Evolutionary conservation across 1,284 basidiomycete species (phyloP).

Genomic region (Phenoliferia sp.): DNA sequence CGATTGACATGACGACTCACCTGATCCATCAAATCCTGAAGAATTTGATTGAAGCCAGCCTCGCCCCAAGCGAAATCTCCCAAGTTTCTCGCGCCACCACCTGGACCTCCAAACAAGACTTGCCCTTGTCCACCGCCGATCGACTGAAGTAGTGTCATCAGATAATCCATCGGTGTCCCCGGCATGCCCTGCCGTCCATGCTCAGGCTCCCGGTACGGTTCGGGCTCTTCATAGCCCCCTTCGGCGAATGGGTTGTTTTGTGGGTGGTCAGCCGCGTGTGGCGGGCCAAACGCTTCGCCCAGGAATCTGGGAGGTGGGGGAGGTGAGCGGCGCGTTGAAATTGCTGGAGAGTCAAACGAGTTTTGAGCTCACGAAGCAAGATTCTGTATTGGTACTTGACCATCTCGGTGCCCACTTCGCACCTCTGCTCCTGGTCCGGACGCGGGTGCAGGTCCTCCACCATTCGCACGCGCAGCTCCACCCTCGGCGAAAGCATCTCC

Average conservation of each 20-base stretch:
- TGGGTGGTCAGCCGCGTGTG: conserved; percentile 25
- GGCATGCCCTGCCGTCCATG: not conserved
- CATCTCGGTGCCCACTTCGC: not conserved
- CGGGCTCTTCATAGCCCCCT: conserved; percentile 5
- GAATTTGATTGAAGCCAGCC: conserved; percentile 21
- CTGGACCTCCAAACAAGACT: not conserved
- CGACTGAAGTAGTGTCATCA: conserved; percentile 16
- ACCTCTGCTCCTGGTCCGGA: not conserved
- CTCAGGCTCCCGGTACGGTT: not conserved
- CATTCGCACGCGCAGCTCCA: not conserved
- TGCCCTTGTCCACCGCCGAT: conserved; percentile 9
- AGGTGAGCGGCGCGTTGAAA: too few species aligned
- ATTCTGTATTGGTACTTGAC: not conserved
- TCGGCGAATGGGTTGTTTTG: conserved; percentile 32
- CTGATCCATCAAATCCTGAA: conserved; percentile 33
- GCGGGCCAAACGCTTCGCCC: conserved; percentile 24
- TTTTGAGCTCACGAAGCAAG: not conserved
- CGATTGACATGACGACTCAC: too few species aligned
- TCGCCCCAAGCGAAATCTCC: conserved; percentile 29
- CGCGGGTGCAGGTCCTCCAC: not conserved
- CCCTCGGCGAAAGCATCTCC: too few species aligned
- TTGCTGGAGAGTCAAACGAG: not conserved
- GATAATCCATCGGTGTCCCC: conserved; percentile 5
- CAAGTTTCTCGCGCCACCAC: conserved; percentile 4
- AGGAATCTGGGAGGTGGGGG: conserved; percentile 12